Evolutionary conservation across 2,329 filamentous ascomycete genomes (phyloP).

Genomic region (Didymella arachidicola): DNA sequence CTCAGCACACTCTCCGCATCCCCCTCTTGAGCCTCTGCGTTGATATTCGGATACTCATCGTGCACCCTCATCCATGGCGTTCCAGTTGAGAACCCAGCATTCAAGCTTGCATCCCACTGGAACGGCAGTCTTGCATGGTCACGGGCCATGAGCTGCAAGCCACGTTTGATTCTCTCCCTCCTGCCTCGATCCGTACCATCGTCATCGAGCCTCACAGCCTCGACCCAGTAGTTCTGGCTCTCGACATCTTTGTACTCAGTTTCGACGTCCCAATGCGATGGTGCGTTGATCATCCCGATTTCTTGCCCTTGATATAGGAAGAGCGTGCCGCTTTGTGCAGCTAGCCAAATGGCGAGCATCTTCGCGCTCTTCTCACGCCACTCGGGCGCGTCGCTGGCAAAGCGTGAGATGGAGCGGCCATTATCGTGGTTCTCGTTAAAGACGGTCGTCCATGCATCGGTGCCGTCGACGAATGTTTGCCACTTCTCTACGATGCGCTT

Average conservation of each 20-base stretch:
- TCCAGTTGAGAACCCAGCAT: constrained; percentile 70
- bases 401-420: constrained; percentile 63
- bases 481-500: constrained; percentile 54
- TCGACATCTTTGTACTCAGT: constrained; percentile 71
- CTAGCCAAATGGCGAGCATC: constrained; percentile 62
- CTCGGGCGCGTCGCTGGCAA: constrained; percentile 57
- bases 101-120: constrained; percentile 68
- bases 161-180: constrained; percentile 49
- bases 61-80: constrained; percentile 76
- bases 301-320: constrained; percentile 70
- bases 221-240: constrained; percentile 53
- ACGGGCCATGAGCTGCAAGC: constrained; percentile 67
- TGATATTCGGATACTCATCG: constrained; percentile 65
- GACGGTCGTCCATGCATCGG: constrained; percentile 62
- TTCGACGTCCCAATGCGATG: constrained; percentile 58
- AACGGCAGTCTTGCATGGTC: constrained; percentile 77
- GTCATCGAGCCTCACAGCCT: constrained; percentile 33
- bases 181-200: constrained; percentile 43
- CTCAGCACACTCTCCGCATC: constrained; percentile 63
- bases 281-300: constrained; percentile 66
- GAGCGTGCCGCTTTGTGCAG: constrained; percentile 61
- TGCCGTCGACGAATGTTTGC: constrained; percentile 59
- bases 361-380: constrained; percentile 59
- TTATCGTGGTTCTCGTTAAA: constrained; percentile 73
- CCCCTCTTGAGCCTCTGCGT: constrained; percentile 64